Evolutionary conservation across 2,329 filamentous ascomycete species (phyloP), one percentile per base, ranked within the genome.

Genomic region (Ustulina deusta): DNA sequence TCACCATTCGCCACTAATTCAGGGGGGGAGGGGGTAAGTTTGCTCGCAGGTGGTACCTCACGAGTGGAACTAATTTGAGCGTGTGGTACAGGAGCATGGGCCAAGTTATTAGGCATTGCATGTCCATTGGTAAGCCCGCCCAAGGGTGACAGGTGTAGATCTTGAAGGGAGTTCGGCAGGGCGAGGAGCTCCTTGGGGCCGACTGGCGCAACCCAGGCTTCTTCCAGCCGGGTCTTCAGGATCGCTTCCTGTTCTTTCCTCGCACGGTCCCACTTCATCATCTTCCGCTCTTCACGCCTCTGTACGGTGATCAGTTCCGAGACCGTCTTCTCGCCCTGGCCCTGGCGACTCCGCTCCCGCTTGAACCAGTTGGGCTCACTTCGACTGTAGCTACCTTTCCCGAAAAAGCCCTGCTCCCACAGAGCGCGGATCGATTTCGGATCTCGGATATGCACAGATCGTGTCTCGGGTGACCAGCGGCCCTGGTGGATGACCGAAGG

Each of bases 331-430:
- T 88, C 86, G 29, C 89, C 81, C 17, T 90, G 80, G 11, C 92
- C 92, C 66, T 86, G 86, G 58, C 91, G 87, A 32, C 91, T 89
- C 79, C 93, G 91, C 79, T 97, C 93, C 70, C 92, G 86, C 71
- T 92, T 92, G 58, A 97, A 80, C 96, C 96, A 99, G 73, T 90
- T 96, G 2, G 95, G 95, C 79, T 99, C 95, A 83, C 94, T 97
- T 74, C 97, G 89, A 82, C 94, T 97, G 66, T 98, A 83, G 74
- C 85, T 95, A 51, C 96, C 96, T 80, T 97, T 97, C 55, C 97
- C 97, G 80, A 95, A 99, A 81, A 99, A 99, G 5, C 96, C 96
- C 82, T 97, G 93, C 80, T 97, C 93, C 96, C 97, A 99, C 27
- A 99, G 81, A 1, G 91, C 93, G 62, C 91, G 86, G 69, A 97